Evolutionary conservation across 768 basidiomycete genomes (phyloP).

Genomic region (Boletus reticulatus): DNA sequence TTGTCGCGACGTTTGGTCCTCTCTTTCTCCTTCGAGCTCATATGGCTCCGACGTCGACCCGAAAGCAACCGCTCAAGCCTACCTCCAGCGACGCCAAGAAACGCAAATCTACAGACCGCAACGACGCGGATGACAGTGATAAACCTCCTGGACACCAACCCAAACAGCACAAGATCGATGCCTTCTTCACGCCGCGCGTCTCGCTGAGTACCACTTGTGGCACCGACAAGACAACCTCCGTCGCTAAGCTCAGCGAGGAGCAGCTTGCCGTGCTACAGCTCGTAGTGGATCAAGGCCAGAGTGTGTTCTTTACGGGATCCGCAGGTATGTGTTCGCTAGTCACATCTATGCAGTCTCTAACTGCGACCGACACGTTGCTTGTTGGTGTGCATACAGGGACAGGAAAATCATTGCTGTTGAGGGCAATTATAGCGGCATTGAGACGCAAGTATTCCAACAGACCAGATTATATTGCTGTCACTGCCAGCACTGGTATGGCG

Average conservation of each 20-base stretch:
- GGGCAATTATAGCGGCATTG: slow-evolving; percentile 54
- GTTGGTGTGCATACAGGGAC: slow-evolving; percentile 41
- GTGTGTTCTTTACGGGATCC: slow-evolving; percentile 65
- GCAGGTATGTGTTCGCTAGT: slow-evolving; percentile 45
- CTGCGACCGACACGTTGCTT: not conserved
- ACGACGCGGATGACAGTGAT: not conserved
- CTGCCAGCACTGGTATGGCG: slow-evolving; percentile 44
- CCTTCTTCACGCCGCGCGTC: slow-evolving; percentile 28
- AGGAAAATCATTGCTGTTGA: slow-evolving; percentile 59
- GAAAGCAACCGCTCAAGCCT: slow-evolving; percentile 9
- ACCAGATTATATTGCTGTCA: slow-evolving; percentile 40
- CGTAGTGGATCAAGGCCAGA: slow-evolving; percentile 55
- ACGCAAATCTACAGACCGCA: slow-evolving; percentile 16
- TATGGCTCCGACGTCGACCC: slow-evolving; percentile 4
- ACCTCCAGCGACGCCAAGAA: slow-evolving; percentile 18
- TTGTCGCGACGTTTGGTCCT: slow-evolving; percentile 13
- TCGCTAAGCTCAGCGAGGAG: slow-evolving; percentile 50
- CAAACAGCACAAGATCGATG: slow-evolving; percentile 27
- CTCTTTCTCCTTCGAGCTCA: not conserved
- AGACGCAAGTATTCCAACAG: slow-evolving; percentile 34
- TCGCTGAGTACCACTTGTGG: slow-evolving; percentile 30
- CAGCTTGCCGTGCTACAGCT: slow-evolving; percentile 51
- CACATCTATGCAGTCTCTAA: not conserved
- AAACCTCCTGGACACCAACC: not conserved
- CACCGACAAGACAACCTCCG: slow-evolving; percentile 24